phyloP scores from a whole-genome alignment of 257 asterid species.

The Solanum ossicruentum region DNA sequence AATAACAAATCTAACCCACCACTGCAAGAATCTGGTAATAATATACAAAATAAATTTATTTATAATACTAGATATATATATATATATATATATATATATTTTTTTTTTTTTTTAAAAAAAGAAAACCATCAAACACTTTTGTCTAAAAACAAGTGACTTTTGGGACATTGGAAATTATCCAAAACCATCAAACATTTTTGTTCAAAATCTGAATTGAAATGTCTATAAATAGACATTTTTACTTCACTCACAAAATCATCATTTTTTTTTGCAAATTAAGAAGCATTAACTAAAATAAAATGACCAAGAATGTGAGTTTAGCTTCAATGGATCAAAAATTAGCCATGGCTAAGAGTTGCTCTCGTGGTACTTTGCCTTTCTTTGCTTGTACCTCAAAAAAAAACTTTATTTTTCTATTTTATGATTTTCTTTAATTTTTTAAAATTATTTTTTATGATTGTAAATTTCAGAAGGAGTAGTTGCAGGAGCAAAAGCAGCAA shows the following conservation, averaged over 20 bases:
- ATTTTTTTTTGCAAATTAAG: background rate
- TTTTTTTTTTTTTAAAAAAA: too few relatives aligned
- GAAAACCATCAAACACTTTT: background rate
- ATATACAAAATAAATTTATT: background rate
- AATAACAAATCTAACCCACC: background rate
- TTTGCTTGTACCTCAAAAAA: background rate
- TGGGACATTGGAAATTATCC: background rate
- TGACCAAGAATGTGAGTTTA: background rate
- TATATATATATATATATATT: too few relatives aligned
- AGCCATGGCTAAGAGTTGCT: constrained; percentile 29
- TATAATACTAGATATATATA: background rate
- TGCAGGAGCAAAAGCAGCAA: constrained; percentile 86
- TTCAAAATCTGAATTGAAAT: background rate
- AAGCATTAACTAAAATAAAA: background rate
- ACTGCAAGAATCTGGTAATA: background rate
- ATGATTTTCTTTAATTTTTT: background rate
- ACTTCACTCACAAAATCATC: background rate
- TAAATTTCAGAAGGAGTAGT: constrained; percentile 53
- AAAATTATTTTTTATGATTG: background rate
- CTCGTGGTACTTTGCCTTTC: constrained; percentile 33
- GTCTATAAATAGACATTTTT: background rate
- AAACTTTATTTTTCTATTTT: background rate
- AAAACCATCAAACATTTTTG: background rate
- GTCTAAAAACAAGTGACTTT: background rate
- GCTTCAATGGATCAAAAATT: background rate